Base-by-base conservation (phyloP, 352 stramenopile species). In the Pythium sp. region DNA sequence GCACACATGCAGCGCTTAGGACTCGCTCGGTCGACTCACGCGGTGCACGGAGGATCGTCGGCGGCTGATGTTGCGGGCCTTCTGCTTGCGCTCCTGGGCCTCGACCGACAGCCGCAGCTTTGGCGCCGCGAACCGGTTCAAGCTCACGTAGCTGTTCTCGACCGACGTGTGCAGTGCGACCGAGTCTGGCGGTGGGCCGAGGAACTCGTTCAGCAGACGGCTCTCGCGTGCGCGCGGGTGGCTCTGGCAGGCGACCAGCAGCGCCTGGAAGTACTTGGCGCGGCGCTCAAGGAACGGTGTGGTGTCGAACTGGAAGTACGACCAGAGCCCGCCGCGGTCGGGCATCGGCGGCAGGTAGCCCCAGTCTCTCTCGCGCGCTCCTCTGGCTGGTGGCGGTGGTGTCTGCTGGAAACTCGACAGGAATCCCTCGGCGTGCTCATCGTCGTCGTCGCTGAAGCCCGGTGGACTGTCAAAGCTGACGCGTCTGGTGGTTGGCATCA, bases 61-160 rank as follows among this genome's bases (percentile, higher is more conserved):
- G 34, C 72, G 75, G 7, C 77, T 78, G 64, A 93, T 93, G 63
- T 80, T 88, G 57, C 80, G 76, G 55, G 85, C 85, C 62, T 87
- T 87, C 58, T 93, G 74, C 57, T 90, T 90, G 61, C 85, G 80
- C 67, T 93, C 80, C 41, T 93, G 82, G 38, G 87, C 79, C 65
- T 93, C 85, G 60, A 93, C 82, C 46, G 78, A 79, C 18, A 91
- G 83, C 36, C 77, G 77, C 65, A 93, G 47, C 58, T 87, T 87
- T 26, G 85, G 82, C 7, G 81, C 85, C 0, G 85, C 82, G 59
- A 91, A 93, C n/a, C 85, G 80, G 43, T 90, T 91, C 18, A 93
- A 64, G 58, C 85, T 91, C 72, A 93, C 85, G 73, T 93, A 93
- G 67, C 75, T 87, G 74, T 79, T 87, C 64, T 82, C 79, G 12